Base-by-base conservation (phyloP, 2,329 filamentous ascomycete genomes). In the Pezicula neosporulosa region DNA sequence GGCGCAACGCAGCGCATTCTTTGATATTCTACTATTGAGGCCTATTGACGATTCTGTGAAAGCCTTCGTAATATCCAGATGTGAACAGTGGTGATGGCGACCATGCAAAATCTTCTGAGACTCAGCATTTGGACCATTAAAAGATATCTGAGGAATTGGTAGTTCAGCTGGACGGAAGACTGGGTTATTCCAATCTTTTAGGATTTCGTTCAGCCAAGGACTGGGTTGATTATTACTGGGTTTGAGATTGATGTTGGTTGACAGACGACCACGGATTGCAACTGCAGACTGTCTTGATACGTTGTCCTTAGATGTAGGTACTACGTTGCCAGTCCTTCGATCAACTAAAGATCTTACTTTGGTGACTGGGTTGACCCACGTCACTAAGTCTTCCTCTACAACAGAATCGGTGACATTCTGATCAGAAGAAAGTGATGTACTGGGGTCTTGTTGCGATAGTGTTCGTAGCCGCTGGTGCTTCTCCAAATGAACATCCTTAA, bases 111-210 rank as follows among this genome's bases (percentile, higher is more conserved):
- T 50, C n/a, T 55, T 43, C 38, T 57, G 54, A 6, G 52, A 58
- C 7, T 54, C 44, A 8, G 49, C 28, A 44, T 59, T 49, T 66
- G 36, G 69, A 66, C 15, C 66, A 59, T 47, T 59, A 52, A 64
- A 63, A 1, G 67, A 60, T 0, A 75, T 50, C 4, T 64, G 68
- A 5, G 77, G 79, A 19, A 85, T 76, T 0, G 66, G 57, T 2
- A 67, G 58, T 48, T 82, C 72, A 0, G 67, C 66, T 3, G 66
- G 62, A n/a, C 77, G 70, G 64, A 95, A 96, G 0, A 89, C 73
- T 0, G 90, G 89, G 53, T 92, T 96, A 8, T 86, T 69, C 89
- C 90, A 96, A 8, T 73, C 74, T 35, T 75, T 66, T 1, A 90
- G 68, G 6, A 93, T 60, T 6, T 76, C 70, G 8, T 76, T 72